A percentile compares a stretch with the other conserved stretches of the same genome.
Evolutionary conservation across 2,329 filamentous ascomycete genomes (phyloP).

Genomic region (Alternaria atra): DNA sequence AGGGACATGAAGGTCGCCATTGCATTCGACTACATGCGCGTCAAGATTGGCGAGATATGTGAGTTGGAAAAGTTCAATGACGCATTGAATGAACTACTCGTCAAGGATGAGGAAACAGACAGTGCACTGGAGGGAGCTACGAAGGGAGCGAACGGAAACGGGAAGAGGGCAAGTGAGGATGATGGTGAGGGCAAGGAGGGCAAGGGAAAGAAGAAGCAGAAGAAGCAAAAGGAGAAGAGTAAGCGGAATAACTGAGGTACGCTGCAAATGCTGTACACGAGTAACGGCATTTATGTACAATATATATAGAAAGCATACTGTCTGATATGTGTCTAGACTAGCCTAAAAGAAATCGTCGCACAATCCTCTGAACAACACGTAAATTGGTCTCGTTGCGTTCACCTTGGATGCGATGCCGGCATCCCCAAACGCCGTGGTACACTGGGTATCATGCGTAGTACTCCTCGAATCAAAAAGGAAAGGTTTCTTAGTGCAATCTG

Average conservation of each 20-base stretch:
- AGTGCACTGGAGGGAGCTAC: constrained; percentile 14
- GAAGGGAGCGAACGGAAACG: constrained; percentile 38
- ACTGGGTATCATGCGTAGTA: neutral
- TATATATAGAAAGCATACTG: neutral
- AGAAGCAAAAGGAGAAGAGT: constrained; percentile 38
- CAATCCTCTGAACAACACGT: neutral
- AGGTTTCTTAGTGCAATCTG: too few species aligned
- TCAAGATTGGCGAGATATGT: constrained; percentile 74
- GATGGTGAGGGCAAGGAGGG: constrained; percentile 32
- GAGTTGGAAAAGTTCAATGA: constrained; percentile 70
- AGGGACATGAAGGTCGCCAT: constrained; percentile 72
- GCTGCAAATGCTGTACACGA: neutral
- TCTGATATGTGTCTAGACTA: neutral
- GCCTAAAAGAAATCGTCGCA: neutral
- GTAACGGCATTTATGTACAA: neutral
- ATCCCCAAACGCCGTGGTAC: neutral
- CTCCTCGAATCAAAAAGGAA: neutral
- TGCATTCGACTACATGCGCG: constrained; percentile 81
- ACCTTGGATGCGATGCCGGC: neutral
- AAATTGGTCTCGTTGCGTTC: neutral
- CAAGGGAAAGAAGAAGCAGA: constrained; percentile 38
- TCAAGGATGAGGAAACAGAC: constrained; percentile 36
- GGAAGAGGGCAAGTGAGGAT: constrained; percentile 43
- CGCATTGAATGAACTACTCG: constrained; percentile 67
- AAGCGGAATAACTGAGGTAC: constrained; percentile 38